Percentiles rank a stretch among this genome's conserved stretches.
Evolutionary conservation across 805 yeast genomes (phyloP).

Genomic region (Saturnispora mendoncae): DNA sequence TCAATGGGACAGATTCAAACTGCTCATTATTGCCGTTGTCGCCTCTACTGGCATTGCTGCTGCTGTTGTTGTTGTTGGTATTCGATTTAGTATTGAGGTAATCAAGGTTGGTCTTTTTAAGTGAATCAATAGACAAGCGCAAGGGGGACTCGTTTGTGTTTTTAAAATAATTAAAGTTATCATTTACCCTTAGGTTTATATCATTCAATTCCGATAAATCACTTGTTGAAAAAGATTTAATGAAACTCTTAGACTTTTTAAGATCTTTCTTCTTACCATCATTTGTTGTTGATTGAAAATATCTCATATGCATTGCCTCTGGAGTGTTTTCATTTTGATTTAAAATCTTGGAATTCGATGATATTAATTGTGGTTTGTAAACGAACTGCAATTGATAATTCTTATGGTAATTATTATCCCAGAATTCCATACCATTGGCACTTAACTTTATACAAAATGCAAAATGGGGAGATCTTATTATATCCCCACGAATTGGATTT

Average conservation of each 20-base stretch:
- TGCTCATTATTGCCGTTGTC: too few relatives aligned
- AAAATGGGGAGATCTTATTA: conserved; percentile 18
- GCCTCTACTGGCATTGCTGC: too few relatives aligned
- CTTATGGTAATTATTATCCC: conserved; percentile 65
- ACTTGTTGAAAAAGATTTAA: conserved; percentile 11
- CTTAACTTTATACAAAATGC: conserved; percentile 50
- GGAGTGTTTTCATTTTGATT: not conserved
- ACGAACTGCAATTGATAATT: conserved; percentile 48
- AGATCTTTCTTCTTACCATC: conserved; percentile 15
- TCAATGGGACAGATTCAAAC: conserved; percentile 4
- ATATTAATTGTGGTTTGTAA: conserved; percentile 3
- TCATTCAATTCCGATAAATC: not conserved
- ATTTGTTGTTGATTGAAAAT: not conserved
- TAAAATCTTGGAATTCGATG: not conserved
- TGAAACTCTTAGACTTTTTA: conserved; percentile 23
- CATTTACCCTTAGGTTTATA: not conserved
- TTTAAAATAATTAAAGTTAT: not conserved
- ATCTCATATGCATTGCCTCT: conserved; percentile 1
- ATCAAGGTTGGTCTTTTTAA: not conserved
- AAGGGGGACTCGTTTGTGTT: conserved; percentile 1
- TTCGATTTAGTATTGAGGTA: not conserved
- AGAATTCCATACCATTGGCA: conserved; percentile 42
- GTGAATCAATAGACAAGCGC: conserved; percentile 3
- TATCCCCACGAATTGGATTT: conserved; percentile 17
- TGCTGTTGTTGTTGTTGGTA: too few relatives aligned